phyloP scores from a whole-genome alignment of 2,329 filamentous ascomycete species.

The Ascosphaera aggregata region DNA sequence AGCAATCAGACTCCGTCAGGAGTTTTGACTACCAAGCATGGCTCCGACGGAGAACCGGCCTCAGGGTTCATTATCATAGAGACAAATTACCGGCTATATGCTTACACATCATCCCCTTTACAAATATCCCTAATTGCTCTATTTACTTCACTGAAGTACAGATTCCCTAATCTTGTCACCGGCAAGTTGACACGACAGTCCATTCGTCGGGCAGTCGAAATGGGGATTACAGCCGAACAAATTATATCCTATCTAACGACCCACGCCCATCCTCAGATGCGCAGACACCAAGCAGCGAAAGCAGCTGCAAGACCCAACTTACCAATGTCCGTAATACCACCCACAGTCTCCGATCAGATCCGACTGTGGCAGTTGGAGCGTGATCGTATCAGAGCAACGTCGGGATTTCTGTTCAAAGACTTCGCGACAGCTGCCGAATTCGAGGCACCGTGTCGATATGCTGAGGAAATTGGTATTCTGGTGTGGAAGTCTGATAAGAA shows the following conservation, averaged over 20 bases:
- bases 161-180: conserved; percentile 84
- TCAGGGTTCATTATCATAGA: conserved; percentile 80
- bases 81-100: conserved; percentile 94
- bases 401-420: conserved; percentile 75
- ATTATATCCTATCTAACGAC: conserved; percentile 82
- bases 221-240: conserved; percentile 84
- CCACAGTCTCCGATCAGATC: conserved; percentile 94
- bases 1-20: conserved; percentile 48
- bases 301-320: conserved; percentile 18
- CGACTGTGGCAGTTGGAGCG: conserved; percentile 93
- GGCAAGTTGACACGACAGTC: conserved; percentile 78
- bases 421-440: conserved; percentile 50
- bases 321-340: conserved; percentile 49
- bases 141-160: conserved; percentile 68
- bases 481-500: conserved; percentile 64
- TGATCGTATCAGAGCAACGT: conserved; percentile 68
- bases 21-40: conserved; percentile 22
- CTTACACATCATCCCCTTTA: conserved; percentile 80
- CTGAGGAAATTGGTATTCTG: conserved; percentile 73
- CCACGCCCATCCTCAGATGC: conserved; percentile 89
- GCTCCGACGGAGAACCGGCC: neutral
- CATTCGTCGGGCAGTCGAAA: conserved; percentile 63
- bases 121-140: conserved; percentile 87
- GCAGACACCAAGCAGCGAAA: conserved; percentile 28
- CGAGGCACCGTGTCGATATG: conserved; percentile 32